Evolutionary conservation across 2,329 filamentous ascomycete genomes (phyloP).

Genomic region (Alternaria conjuncta): DNA sequence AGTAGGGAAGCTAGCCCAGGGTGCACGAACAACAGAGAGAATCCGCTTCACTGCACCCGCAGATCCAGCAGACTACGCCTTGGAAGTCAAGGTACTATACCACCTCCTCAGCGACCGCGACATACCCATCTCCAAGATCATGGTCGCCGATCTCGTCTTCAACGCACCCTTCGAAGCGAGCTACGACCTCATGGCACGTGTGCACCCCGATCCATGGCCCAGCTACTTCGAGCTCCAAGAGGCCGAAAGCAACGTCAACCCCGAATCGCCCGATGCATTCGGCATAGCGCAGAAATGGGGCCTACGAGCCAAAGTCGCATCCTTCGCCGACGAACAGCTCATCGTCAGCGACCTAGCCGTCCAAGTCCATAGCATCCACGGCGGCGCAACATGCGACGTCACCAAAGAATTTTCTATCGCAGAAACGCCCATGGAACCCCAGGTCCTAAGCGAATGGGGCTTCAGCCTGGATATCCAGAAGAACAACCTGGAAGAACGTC

Average conservation of each 20-base stretch:
- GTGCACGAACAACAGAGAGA: conserved; percentile 39
- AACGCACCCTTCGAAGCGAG: conserved; percentile 89
- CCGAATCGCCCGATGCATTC: conserved; percentile 49
- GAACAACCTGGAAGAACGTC: conserved; percentile 78
- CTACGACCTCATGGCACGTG: conserved; percentile 81
- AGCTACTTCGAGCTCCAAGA: conserved; percentile 75
- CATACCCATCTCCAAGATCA: conserved; percentile 78
- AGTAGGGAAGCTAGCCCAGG: conserved; percentile 44
- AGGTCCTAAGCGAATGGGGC: conserved; percentile 72
- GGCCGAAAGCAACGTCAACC: conserved; percentile 40
- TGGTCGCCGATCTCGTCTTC: conserved; percentile 72
- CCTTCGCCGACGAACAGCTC: conserved; percentile 72
- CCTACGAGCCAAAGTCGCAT: conserved; percentile 73
- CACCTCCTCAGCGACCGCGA: conserved; percentile 78
- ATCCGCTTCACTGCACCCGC: conserved; percentile 51
- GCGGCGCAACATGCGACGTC: conserved; percentile 65
- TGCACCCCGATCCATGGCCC: conserved; percentile 83
- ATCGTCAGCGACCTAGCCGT: conserved; percentile 70
- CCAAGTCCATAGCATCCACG: conserved; percentile 64
- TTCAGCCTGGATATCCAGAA: conserved; percentile 81
- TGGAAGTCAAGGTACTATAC: conserved; percentile 78
- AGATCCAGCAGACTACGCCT: conserved; percentile 64
- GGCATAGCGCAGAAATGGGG: conserved; percentile 85
- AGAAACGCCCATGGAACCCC: conserved; percentile 62
- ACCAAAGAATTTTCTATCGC: conserved; percentile 34